These are phyloP conservation scores for Salvia splendens DNA, from an alignment of 257 asterid genomes.

Conservation along the genomic window DNA sequence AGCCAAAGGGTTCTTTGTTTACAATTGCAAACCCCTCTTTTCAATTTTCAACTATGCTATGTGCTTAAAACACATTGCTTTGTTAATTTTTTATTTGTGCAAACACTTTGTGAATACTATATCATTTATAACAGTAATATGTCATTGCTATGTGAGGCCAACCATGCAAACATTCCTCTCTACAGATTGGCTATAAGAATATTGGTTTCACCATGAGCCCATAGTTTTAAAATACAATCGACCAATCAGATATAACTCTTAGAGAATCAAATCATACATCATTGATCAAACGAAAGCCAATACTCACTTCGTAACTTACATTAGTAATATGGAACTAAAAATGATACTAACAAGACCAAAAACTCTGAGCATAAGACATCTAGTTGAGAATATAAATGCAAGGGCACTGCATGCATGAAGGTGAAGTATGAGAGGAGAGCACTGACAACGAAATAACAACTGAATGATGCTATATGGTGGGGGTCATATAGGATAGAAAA, in stretches of 20 bases:
- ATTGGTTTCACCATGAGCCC: neutral
- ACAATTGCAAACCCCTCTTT: neutral
- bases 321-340: neutral
- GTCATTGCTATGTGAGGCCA: neutral
- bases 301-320: neutral
- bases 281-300: neutral
- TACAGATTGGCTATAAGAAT: neutral
- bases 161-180: neutral
- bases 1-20: conserved; percentile 3
- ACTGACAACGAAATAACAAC: conserved; percentile 13
- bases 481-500: conserved; percentile 20
- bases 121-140: neutral
- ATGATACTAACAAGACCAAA: neutral
- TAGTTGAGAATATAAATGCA: conserved; percentile 15
- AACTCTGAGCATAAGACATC: conserved; percentile 24
- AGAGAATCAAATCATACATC: neutral
- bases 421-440: conserved; percentile 14
- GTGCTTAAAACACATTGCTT: neutral
- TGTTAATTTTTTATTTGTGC: neutral
- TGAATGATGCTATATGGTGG: neutral
- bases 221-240: neutral
- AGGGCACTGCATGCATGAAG: conserved; percentile 13
- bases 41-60: neutral
- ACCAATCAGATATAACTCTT: neutral
- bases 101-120: neutral